These are phyloP conservation scores for Penicillium crystallinum DNA, from an alignment of 495 filamentous ascomycete species.

Conservation along the genomic window DNA sequence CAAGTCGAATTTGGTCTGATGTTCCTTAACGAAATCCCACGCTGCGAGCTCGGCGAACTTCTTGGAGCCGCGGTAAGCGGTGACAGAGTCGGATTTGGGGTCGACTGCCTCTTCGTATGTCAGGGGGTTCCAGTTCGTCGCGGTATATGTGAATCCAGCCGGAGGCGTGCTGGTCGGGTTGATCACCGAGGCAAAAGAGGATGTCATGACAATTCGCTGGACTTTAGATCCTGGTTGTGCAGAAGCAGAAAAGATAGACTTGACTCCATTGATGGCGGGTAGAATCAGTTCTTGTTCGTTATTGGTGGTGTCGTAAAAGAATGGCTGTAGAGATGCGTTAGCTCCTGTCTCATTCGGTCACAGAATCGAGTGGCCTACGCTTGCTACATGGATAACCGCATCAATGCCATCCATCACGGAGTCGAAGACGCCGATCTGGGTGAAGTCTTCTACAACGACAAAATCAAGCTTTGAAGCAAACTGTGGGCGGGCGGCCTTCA, in stretches of 20 bases:
- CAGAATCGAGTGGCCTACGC: constrained; percentile 18
- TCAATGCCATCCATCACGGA: constrained; percentile 31
- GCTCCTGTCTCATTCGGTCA: not conserved
- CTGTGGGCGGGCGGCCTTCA: constrained; percentile 27
- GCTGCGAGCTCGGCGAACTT: constrained; percentile 51
- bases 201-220: constrained; percentile 67
- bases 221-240: constrained; percentile 52
- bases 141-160: constrained; percentile 51
- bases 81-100: constrained; percentile 28
- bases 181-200: constrained; percentile 66
- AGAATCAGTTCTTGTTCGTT: constrained; percentile 64
- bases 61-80: constrained; percentile 59
- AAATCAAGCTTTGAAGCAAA: constrained; percentile 30
- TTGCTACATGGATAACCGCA: constrained; percentile 39
- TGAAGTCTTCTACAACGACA: constrained; percentile 35
- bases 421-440: constrained; percentile 29
- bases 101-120: constrained; percentile 53
- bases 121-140: constrained; percentile 71
- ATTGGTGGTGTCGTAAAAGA: constrained; percentile 40
- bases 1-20: constrained; percentile 64
- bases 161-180: constrained; percentile 34
- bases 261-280: constrained; percentile 57
- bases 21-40: constrained; percentile 54
- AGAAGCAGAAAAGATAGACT: constrained; percentile 23
- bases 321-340: constrained; percentile 6